A percentile compares a stretch with the other conserved stretches of the same genome.
Evolutionary conservation across 2,329 filamentous ascomycete species (phyloP).

Genomic region (Colletotrichum filicis): DNA sequence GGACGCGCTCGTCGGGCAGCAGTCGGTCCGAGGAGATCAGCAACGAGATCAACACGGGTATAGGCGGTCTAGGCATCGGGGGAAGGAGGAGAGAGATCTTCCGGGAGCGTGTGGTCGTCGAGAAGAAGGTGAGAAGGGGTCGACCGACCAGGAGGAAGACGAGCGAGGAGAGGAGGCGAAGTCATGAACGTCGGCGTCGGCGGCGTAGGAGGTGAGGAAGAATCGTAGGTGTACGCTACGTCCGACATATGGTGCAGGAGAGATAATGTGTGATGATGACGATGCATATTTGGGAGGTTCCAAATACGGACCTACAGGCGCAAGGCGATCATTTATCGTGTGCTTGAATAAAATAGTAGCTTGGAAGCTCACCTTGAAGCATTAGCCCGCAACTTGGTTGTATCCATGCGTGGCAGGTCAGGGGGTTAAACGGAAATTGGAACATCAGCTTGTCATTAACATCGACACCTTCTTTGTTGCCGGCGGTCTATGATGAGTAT

Average conservation of each 20-base stretch:
- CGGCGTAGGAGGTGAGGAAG: not conserved
- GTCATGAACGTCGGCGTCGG: constrained; percentile 1
- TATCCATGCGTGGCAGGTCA: not conserved
- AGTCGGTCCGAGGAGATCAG: constrained; percentile 4
- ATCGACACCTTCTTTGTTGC: constrained; percentile 32
- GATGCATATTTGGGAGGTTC: not conserved
- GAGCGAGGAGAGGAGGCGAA: constrained; percentile 13
- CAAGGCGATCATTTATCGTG: not conserved
- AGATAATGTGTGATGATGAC: not conserved
- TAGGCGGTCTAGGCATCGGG: not conserved
- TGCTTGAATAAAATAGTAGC: not conserved
- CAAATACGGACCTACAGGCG: not conserved
- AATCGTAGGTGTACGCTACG: not conserved
- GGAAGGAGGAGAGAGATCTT: not conserved
- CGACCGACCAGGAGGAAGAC: not conserved
- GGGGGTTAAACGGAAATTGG: not conserved
- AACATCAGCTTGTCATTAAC: constrained; percentile 30
- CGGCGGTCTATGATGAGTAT: constrained; percentile 35
- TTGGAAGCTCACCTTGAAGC: not conserved
- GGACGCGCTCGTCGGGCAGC: not conserved
- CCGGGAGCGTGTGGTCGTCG: not conserved
- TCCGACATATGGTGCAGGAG: not conserved
- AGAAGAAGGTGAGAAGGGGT: constrained; percentile 9
- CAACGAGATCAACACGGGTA: not conserved
- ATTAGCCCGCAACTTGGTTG: not conserved